A percentile compares a stretch with the other conserved stretches of the same genome.
Conservation (phyloP, 1,284 basidiomycete species). For the Mycosarcoma maydis region DNA sequence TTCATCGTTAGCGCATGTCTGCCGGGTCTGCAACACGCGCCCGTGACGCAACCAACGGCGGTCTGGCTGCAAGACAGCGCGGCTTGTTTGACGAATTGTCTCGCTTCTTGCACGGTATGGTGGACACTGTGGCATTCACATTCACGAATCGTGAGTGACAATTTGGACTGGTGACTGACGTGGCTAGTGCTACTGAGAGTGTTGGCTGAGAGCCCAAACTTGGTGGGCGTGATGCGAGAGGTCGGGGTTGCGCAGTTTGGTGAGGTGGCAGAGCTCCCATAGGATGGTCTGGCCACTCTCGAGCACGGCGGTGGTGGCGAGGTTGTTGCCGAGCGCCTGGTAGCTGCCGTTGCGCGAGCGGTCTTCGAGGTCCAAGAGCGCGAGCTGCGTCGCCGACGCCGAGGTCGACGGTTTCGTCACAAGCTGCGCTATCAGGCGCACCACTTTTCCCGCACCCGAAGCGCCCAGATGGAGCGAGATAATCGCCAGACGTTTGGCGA, state of each 20-base stretch:
- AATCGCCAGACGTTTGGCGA: conserved; percentile 81
- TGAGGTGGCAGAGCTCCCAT: conserved; percentile 24
- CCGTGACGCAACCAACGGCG: too few species aligned
- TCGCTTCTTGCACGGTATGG: too few species aligned
- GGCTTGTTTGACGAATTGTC: too few species aligned
- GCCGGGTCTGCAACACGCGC: too few species aligned
- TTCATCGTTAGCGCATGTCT: too few species aligned
- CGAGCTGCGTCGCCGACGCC: conserved; percentile 7
- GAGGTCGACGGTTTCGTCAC: conserved; percentile 19
- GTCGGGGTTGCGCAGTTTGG: background rate
- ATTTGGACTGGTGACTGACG: too few species aligned
- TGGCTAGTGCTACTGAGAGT: conserved; percentile 6
- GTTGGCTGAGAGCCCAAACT: conserved; percentile 28
- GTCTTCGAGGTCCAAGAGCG: conserved; percentile 35
- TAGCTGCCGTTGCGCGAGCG: conserved; percentile 24
- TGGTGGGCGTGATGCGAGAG: conserved; percentile 1
- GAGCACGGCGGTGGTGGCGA: conserved; percentile 12
- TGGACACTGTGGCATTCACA: too few species aligned
- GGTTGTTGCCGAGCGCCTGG: conserved; percentile 9
- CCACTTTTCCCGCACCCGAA: conserved; percentile 6
- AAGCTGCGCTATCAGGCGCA: conserved; percentile 15
- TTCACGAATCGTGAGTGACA: too few species aligned
- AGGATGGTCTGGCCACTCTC: conserved; percentile 23
- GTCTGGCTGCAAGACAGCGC: too few species aligned
- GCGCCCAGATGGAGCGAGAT: conserved; percentile 23